A percentile compares a stretch with the other conserved stretches of the same genome.
These are phyloP conservation scores for Taphrina pruni DNA, from an alignment of 1,139 yeast species.

Conservation along the genomic window DNA sequence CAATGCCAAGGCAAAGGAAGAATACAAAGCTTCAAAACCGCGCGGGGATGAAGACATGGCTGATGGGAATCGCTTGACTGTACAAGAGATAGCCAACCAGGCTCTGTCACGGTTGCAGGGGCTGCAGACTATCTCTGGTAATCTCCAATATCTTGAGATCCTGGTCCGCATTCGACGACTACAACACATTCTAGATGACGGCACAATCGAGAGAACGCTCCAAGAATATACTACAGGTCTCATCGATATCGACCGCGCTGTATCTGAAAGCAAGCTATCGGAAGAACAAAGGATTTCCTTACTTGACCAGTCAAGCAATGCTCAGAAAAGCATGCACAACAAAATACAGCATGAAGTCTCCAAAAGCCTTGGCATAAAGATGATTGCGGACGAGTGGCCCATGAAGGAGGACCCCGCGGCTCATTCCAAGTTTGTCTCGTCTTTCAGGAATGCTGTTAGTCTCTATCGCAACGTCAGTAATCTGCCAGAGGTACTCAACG, in stretches of 20 bases:
- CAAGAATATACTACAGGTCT: background rate
- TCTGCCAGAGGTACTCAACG: conserved; percentile 59
- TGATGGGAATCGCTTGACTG: background rate
- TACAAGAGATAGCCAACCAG: background rate
- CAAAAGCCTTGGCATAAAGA: background rate
- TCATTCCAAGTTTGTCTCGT: background rate
- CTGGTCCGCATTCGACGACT: background rate
- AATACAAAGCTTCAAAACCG: background rate
- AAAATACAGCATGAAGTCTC: background rate
- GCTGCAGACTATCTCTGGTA: background rate
- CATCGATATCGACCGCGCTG: background rate
- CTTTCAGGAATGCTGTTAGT: background rate
- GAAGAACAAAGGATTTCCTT: background rate
- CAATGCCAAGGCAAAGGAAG: conserved; percentile 1
- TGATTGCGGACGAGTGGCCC: conserved; percentile 5
- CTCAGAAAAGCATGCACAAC: background rate
- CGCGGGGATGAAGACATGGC: background rate
- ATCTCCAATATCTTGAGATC: background rate
- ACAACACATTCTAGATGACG: background rate
- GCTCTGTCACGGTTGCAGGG: background rate
- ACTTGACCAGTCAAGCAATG: background rate
- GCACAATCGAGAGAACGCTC: background rate
- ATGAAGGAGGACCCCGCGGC: background rate
- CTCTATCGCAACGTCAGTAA: background rate
- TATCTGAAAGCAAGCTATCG: background rate